Percentiles rank a stretch among this genome's conserved stretches.
phyloP scores from a whole-genome alignment of 2,329 filamentous ascomycete species.

The Stagonosporopsis vannaccii region DNA sequence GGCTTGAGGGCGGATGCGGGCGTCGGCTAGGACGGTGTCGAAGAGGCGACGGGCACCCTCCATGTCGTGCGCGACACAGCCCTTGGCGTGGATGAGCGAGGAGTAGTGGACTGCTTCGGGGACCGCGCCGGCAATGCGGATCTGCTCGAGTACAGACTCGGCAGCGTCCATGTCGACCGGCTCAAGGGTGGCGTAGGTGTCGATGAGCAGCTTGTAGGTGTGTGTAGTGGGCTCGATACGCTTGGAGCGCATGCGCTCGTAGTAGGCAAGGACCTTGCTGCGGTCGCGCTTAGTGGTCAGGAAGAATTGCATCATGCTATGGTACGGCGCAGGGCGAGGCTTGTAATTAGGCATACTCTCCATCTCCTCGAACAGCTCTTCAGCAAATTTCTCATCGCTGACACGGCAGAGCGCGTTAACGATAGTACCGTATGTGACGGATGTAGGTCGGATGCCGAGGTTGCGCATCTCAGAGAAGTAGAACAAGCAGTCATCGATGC shows the following conservation, averaged over 20 bases:
- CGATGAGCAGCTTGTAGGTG: conserved; percentile 96
- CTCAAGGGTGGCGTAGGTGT: conserved; percentile 92
- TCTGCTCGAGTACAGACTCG: conserved; percentile 80
- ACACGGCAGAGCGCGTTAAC: conserved; percentile 98
- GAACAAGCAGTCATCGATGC: conserved; percentile 96
- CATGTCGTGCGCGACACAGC: conserved; percentile 92
- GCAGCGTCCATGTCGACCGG: conserved; percentile 88
- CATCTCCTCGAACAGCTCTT: conserved; percentile 99
- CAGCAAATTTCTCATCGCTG: conserved; percentile 95
- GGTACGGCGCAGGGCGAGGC: conserved; percentile 94
- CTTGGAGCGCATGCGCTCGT: conserved; percentile 88
- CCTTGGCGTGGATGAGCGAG: conserved; percentile 92
- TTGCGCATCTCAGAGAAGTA: conserved; percentile 98
- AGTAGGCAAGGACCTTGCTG: conserved; percentile 91
- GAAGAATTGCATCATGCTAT: conserved; percentile 99
- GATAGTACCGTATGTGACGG: conserved; percentile 96
- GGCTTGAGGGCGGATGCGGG: conserved; percentile 73
- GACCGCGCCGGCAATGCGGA: conserved; percentile 74
- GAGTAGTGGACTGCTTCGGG: conserved; percentile 96
- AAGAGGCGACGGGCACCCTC: conserved; percentile 82
- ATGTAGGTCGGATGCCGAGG: conserved; percentile 91
- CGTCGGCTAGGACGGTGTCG: conserved; percentile 75
- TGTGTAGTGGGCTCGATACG: conserved; percentile 91
- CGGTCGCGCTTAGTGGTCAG: conserved; percentile 96
- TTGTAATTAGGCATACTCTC: conserved; percentile 99